These are phyloP conservation scores for Fermentozyma sake DNA, from an alignment of 1,139 yeast species.

Conservation along the genomic window DNA sequence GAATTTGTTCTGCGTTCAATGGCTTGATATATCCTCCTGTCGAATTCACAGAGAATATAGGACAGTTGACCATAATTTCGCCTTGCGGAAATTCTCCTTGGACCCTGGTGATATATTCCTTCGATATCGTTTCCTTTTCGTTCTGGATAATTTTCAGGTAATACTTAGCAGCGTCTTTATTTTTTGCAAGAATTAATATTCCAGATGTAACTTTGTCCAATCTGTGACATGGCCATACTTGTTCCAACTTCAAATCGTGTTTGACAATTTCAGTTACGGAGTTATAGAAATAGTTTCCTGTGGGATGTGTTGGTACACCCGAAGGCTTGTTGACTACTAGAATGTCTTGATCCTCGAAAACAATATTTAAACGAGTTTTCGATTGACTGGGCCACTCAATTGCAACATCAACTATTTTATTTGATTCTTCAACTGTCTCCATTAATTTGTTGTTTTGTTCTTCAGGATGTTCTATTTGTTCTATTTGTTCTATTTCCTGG, in stretches of 20 bases:
- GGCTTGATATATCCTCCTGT: constrained; percentile 36
- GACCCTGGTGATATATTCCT: constrained; percentile 61
- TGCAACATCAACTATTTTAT: too few relatives aligned
- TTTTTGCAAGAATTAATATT: constrained; percentile 54
- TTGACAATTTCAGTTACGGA: constrained; percentile 58
- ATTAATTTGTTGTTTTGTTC: background rate
- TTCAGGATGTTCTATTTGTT: constrained; percentile 8
- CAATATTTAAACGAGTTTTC: constrained; percentile 27
- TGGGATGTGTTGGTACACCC: constrained; percentile 80
- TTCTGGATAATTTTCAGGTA: constrained; percentile 40
- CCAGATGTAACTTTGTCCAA: constrained; percentile 78
- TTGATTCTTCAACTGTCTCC: background rate
- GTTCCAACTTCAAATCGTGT: constrained; percentile 25
- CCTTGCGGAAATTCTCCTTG: constrained; percentile 47
- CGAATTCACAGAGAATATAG: constrained; percentile 32
- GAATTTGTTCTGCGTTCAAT: constrained; percentile 20
- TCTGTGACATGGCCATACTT: constrained; percentile 60
- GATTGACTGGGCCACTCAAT: constrained; percentile 7
- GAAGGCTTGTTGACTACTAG: constrained; percentile 69
- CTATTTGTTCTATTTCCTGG: constrained; percentile 15
- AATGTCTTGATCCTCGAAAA: constrained; percentile 44
- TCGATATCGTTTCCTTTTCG: constrained; percentile 32
- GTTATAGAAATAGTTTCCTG: constrained; percentile 60
- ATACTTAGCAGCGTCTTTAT: constrained; percentile 35
- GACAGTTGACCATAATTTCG: constrained; percentile 22